phyloP scores from a whole-genome alignment of 768 basidiomycete species.

The Roridomyces roridus region DNA sequence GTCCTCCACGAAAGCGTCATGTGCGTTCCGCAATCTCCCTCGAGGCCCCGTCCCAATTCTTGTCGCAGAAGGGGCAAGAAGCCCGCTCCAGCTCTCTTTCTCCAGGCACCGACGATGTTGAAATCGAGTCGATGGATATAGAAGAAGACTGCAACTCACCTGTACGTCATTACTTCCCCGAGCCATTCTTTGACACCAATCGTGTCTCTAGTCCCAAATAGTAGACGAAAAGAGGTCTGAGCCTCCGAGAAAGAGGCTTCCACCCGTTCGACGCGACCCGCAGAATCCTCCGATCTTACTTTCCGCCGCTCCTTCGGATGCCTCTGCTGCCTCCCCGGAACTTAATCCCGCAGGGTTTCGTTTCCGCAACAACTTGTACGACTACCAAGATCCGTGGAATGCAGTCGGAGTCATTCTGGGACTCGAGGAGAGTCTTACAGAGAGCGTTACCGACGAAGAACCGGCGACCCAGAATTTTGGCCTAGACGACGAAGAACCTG shows the following conservation, averaged over 20 bases:
- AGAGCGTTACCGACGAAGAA: background rate
- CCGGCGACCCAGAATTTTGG: background rate
- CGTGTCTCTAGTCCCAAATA: no score
- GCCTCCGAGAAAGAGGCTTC: background rate
- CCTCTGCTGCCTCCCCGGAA: background rate
- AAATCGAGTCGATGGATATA: constrained; percentile 5
- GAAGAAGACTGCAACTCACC: no score
- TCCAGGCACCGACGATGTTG: background rate
- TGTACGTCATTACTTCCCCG: no score
- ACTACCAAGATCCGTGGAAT: constrained; percentile 51
- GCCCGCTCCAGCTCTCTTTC: background rate
- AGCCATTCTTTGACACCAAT: no score
- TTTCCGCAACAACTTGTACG: constrained; percentile 37
- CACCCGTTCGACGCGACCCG: background rate
- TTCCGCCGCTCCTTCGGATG: background rate
- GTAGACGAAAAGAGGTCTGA: background rate
- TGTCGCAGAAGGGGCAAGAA: background rate
- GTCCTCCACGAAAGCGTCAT: constrained; percentile 9
- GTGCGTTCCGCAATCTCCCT: background rate
- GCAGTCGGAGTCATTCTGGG: constrained; percentile 51
- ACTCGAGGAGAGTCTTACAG: constrained; percentile 16
- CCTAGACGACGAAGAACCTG: no score
- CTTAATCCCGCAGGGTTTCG: constrained; percentile 39
- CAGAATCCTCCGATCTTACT: constrained; percentile 1
- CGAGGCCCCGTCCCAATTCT: background rate